phyloP scores from a whole-genome alignment of 108 stramenopile species.

The Cyclotella baltica region DNA sequence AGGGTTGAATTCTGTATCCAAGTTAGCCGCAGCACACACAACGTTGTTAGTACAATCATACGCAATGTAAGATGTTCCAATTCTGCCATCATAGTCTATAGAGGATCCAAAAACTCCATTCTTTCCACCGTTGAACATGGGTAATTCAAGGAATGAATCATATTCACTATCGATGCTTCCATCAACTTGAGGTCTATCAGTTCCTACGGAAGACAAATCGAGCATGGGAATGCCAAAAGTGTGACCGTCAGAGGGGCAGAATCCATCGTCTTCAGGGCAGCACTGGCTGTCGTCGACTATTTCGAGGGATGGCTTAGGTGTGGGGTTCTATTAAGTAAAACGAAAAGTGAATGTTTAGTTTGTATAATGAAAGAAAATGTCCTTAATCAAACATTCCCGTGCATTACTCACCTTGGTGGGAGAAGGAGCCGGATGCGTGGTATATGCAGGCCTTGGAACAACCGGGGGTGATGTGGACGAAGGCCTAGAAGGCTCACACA shows the following conservation, averaged over 20 bases:
- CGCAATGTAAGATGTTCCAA: slow-evolving; percentile 8
- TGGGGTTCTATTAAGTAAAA: background rate
- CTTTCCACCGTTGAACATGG: slow-evolving; percentile 18
- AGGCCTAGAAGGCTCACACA: background rate
- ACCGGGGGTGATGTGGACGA: background rate
- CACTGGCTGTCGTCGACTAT: background rate
- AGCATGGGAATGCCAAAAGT: background rate
- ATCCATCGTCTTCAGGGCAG: slow-evolving; percentile 14
- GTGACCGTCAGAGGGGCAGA: background rate
- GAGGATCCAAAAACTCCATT: background rate
- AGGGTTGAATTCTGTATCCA: background rate
- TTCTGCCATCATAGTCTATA: background rate
- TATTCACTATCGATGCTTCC: background rate
- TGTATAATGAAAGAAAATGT: too few species aligned
- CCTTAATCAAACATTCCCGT: too few species aligned
- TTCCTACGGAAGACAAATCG: background rate
- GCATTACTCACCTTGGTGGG: background rate
- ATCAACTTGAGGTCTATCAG: background rate
- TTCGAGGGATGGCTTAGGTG: background rate
- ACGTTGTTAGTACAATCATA: background rate
- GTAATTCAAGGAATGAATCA: background rate
- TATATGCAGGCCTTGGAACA: background rate
- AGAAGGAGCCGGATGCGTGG: background rate
- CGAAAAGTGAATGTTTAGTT: background rate
- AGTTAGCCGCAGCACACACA: slow-evolving; percentile 6